Conservation (phyloP, 164 flowering plant species). For the Protea cynaroides region DNA sequence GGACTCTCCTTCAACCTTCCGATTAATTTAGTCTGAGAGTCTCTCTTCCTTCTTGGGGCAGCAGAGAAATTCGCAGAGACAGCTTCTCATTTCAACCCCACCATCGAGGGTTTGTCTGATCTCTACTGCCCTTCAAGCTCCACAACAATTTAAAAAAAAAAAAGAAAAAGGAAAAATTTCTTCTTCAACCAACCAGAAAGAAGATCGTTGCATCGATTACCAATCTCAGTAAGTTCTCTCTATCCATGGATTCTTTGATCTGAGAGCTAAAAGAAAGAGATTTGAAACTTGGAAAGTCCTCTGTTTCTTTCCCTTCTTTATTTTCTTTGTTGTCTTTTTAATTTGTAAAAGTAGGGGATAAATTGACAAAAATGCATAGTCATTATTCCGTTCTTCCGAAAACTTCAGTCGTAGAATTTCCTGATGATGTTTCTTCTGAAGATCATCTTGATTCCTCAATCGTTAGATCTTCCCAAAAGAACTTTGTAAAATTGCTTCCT, state of each 20-base stretch:
- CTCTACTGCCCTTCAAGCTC: constrained; percentile 3
- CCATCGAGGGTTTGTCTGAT: constrained; percentile 8
- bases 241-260: neutral
- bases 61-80: neutral
- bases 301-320: neutral
- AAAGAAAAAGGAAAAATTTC: too few species aligned
- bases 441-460: constrained; percentile 1
- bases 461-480: constrained; percentile 9
- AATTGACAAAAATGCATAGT: constrained; percentile 36
- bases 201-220: neutral
- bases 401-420: constrained; percentile 38
- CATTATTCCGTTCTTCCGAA: constrained; percentile 49
- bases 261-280: neutral
- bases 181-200: too few species aligned
- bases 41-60: neutral
- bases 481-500: constrained; percentile 18
- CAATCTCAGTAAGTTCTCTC: neutral
- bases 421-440: constrained; percentile 6
- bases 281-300: neutral
- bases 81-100: neutral
- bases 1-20: neutral
- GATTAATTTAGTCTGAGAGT: neutral
- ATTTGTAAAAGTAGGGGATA: neutral
- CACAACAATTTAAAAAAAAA: neutral
- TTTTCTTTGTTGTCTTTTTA: neutral